Percentiles rank a stretch among this genome's conserved stretches.
Evolutionary conservation across 306 rosid species (phyloP).

Genomic region (Ormosia semicastrata): DNA sequence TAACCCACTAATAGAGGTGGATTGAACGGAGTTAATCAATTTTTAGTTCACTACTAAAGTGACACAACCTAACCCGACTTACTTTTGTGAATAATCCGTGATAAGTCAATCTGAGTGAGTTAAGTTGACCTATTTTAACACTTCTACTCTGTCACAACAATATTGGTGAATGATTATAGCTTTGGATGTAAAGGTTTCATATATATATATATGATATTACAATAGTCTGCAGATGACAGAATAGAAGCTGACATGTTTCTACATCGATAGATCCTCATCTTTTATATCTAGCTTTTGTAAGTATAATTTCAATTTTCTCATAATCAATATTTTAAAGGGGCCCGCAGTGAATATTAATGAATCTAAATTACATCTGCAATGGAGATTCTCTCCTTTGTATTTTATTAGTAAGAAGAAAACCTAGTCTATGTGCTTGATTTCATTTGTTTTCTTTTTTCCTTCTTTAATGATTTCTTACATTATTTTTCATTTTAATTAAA

Average conservation of each 20-base stretch:
- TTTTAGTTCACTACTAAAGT: no score
- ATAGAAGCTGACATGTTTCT: background rate
- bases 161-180: background rate
- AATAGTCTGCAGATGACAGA: background rate
- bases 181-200: background rate
- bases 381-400: conserved; percentile 10
- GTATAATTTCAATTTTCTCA: background rate
- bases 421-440: conserved; percentile 16
- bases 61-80: no score
- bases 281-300: no score
- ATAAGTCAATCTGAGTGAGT: no score
- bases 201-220: background rate
- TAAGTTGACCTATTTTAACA: no score
- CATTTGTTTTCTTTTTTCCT: background rate
- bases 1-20: no score
- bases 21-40: no score
- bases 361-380: conserved; percentile 25
- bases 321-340: background rate
- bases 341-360: conserved; percentile 22
- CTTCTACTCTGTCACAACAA: no score
- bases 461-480: background rate
- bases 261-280: background rate
- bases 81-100: no score
- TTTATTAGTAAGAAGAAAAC: conserved; percentile 4
- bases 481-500: background rate